Evolutionary conservation across 2,329 filamentous ascomycete species (phyloP).

Genomic region (Helotiales sp.): DNA sequence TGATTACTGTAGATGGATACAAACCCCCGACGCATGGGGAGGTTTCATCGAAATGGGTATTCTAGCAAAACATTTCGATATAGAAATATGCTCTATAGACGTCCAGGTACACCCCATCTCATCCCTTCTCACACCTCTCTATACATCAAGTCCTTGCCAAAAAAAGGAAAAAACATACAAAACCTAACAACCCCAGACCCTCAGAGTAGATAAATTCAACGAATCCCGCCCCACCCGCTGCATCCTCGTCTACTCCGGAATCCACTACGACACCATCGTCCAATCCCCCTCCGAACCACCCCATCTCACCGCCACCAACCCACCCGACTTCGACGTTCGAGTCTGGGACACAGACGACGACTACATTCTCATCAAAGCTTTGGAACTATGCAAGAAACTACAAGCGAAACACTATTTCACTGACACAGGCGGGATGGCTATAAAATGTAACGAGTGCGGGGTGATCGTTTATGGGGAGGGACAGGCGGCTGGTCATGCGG

Average conservation of each 20-base stretch:
- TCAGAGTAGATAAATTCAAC: slow-evolving; percentile 74
- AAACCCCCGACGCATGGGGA: slow-evolving; percentile 80
- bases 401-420: slow-evolving; percentile 81
- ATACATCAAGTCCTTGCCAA: not conserved
- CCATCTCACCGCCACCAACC: slow-evolving; percentile 54
- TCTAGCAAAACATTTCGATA: slow-evolving; percentile 77
- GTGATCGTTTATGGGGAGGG: slow-evolving; percentile 67
- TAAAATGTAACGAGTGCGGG: slow-evolving; percentile 75
- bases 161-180: not conserved
- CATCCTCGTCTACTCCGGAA: slow-evolving; percentile 85
- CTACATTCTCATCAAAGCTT: slow-evolving; percentile 71
- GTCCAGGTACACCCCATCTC: slow-evolving; percentile 52
- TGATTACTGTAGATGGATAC: slow-evolving; percentile 81
- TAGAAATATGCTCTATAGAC: slow-evolving; percentile 84
- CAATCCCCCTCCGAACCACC: slow-evolving; percentile 64
- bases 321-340: slow-evolving; percentile 72
- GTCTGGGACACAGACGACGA: slow-evolving; percentile 54
- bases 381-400: slow-evolving; percentile 64
- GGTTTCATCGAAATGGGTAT: slow-evolving; percentile 89
- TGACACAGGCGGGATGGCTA: slow-evolving; percentile 76
- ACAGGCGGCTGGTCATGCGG: slow-evolving; percentile 62
- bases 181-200: slow-evolving; percentile 43
- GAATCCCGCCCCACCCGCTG: slow-evolving; percentile 66
- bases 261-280: slow-evolving; percentile 90
- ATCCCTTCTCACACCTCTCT: not conserved